phyloP scores from a whole-genome alignment of 2,329 filamentous ascomycete species.

The Juglanconis juglandina region DNA sequence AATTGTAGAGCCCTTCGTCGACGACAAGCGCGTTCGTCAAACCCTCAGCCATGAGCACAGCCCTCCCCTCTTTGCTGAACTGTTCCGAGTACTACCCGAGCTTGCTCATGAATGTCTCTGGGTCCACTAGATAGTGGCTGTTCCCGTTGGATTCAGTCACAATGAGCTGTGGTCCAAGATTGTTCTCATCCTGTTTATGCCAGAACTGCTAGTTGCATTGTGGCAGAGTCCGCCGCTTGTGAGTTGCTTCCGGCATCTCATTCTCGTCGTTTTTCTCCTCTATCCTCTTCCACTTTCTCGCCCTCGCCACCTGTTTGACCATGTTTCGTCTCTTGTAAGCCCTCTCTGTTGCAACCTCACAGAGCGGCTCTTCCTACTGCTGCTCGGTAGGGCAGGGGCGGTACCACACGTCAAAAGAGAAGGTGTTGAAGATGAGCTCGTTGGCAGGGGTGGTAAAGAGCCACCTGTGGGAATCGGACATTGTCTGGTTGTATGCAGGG shows the following conservation, averaged over 20 bases:
- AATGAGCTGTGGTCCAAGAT: slow-evolving; percentile 11
- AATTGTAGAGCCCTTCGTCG: no score
- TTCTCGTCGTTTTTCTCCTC: neutral
- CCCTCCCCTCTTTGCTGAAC: neutral
- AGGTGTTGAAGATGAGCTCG: slow-evolving; percentile 6
- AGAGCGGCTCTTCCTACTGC: neutral
- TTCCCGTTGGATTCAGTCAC: slow-evolving; percentile 9
- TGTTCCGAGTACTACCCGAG: neutral
- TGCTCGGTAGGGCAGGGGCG: neutral
- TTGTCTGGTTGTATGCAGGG: neutral
- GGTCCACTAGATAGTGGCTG: slow-evolving; percentile 7
- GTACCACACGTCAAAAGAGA: slow-evolving; percentile 3
- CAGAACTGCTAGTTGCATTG: slow-evolving; percentile 6
- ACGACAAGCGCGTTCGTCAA: no score
- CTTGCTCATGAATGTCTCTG: neutral
- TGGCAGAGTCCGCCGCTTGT: neutral
- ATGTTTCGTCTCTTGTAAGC: neutral
- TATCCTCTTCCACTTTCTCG: neutral
- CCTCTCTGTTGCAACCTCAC: neutral
- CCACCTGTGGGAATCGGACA: slow-evolving; percentile 5
- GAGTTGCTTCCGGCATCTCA: neutral
- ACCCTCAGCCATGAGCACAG: neutral
- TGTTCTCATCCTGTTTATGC: slow-evolving; percentile 7
- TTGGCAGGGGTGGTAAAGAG: slow-evolving; percentile 7
- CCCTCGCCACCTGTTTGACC: neutral